phyloP scores from a whole-genome alignment of 169 alveolate genomes.

The Plasmodium coatneyi region DNA sequence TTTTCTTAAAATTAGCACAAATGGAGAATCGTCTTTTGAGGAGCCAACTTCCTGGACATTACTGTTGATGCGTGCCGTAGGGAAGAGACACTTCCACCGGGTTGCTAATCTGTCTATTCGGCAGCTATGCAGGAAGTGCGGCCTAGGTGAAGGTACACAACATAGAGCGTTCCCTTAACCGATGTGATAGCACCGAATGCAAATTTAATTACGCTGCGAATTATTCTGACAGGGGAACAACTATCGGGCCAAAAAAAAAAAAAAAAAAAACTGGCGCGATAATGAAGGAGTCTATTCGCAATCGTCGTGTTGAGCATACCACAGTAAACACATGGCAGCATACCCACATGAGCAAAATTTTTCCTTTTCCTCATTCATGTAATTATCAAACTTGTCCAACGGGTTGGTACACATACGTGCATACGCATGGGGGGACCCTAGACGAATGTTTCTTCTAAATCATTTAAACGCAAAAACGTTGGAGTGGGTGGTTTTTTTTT shows the following conservation, averaged over 20 bases:
- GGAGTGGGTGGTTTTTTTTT: not conserved
- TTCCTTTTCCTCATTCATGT: not conserved
- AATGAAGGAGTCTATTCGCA: not conserved
- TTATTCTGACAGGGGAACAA: not conserved
- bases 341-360: not conserved
- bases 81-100: too few species aligned
- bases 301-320: not conserved
- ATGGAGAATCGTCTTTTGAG: too few species aligned
- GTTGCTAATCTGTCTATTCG: not conserved
- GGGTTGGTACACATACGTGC: not conserved
- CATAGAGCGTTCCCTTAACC: not conserved
- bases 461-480: not conserved
- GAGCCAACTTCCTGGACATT: too few species aligned
- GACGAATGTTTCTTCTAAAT: not conserved
- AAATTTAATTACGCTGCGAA: not conserved
- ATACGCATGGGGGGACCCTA: not conserved
- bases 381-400: not conserved
- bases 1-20: too few species aligned
- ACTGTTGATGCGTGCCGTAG: too few species aligned
- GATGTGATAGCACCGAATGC: not conserved
- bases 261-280: not conserved
- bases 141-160: not conserved
- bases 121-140: not conserved
- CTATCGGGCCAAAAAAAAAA: not conserved
- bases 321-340: not conserved